A percentile compares a stretch with the other conserved stretches of the same genome.
Conservation (phyloP, 192 early-diverging fungal species). For the Phlyctochytrium planicorne region DNA sequence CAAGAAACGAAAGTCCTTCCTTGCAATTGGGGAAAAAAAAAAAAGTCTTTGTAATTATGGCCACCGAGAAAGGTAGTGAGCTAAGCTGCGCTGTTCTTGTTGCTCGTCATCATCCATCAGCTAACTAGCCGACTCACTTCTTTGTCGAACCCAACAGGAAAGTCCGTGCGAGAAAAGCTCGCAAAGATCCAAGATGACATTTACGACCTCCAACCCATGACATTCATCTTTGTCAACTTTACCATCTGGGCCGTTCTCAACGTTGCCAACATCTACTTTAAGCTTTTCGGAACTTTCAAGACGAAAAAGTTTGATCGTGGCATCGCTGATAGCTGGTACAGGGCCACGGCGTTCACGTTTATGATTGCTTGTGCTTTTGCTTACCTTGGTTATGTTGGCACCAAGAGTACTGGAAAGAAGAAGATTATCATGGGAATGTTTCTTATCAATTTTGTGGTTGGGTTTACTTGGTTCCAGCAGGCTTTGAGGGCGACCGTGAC, state of each 20-base stretch:
- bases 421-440: constrained; percentile 15
- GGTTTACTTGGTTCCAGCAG: constrained; percentile 17
- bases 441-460: constrained; percentile 13
- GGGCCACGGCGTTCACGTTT: constrained; percentile 20
- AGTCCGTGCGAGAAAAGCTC: neutral
- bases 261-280: constrained; percentile 5
- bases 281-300: constrained; percentile 18
- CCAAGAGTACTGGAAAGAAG: constrained; percentile 18
- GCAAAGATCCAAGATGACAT: neutral
- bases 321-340: constrained; percentile 28
- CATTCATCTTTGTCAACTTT: constrained; percentile 29
- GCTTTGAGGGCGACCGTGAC: constrained; percentile 21
- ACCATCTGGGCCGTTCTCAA: constrained; percentile 18
- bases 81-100: too few relatives aligned
- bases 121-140: too few relatives aligned
- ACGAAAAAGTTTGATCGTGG: constrained; percentile 28
- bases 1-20: too few relatives aligned
- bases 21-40: too few relatives aligned
- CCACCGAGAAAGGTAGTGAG: too few relatives aligned
- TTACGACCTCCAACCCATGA: constrained; percentile 7
- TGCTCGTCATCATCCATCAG: too few relatives aligned
- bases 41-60: too few relatives aligned
- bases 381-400: constrained; percentile 21
- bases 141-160: neutral
- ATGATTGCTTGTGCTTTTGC: constrained; percentile 20